These are phyloP conservation scores for Pythium coloratum DNA, from an alignment of 352 stramenopile species.

Conservation along the genomic window DNA sequence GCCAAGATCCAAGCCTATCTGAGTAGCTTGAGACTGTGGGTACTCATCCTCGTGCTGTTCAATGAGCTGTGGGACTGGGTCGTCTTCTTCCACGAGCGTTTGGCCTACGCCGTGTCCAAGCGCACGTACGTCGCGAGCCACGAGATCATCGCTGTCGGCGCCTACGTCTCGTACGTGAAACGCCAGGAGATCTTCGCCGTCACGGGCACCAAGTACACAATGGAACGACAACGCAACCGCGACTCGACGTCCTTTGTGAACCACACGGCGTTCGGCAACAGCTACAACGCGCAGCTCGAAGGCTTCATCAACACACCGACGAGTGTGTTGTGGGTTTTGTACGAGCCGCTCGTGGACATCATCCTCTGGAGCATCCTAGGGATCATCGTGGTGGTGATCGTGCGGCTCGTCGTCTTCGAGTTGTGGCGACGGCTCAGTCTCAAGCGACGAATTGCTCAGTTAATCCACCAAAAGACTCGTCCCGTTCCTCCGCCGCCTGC, in stretches of 20 bases:
- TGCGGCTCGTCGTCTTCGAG: neutral
- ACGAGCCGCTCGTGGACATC: constrained; percentile 14
- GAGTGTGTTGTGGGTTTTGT: constrained; percentile 10
- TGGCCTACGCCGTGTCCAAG: constrained; percentile 12
- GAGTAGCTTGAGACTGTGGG: constrained; percentile 18
- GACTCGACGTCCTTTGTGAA: constrained; percentile 13
- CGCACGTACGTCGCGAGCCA: constrained; percentile 17
- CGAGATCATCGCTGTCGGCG: constrained; percentile 18
- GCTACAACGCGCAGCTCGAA: constrained; percentile 17
- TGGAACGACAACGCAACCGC: constrained; percentile 9
- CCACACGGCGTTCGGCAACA: constrained; percentile 16
- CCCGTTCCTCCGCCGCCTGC: neutral
- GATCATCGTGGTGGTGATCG: neutral
- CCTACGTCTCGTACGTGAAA: constrained; percentile 15
- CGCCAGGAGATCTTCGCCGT: constrained; percentile 8
- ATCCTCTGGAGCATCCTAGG: constrained; percentile 11
- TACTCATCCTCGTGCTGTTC: constrained; percentile 16
- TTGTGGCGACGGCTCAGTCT: neutral
- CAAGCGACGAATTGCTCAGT: neutral
- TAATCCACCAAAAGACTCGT: neutral
- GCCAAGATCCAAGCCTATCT: constrained; percentile 22
- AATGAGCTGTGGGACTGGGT: constrained; percentile 18
- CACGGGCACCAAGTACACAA: constrained; percentile 16
- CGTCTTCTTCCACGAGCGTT: constrained; percentile 15
- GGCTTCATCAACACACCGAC: constrained; percentile 7